Evolutionary conservation across 768 basidiomycete genomes (phyloP).

Genomic region (Neoboletus brunneissimus): DNA sequence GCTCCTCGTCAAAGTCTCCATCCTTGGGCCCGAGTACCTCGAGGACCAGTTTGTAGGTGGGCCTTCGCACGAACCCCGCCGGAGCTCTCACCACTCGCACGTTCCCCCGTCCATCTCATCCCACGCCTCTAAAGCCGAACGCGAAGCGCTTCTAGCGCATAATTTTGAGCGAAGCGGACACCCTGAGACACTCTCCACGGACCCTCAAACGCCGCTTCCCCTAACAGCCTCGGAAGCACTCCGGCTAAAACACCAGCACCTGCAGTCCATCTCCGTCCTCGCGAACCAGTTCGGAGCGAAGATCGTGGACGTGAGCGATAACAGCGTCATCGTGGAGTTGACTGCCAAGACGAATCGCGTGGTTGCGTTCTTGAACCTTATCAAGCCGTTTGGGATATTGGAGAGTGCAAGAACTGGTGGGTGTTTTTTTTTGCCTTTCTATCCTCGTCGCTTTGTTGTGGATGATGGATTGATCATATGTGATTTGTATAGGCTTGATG

Average conservation of each 20-base stretch:
- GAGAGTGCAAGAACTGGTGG: slow-evolving; percentile 93
- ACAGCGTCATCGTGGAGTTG: slow-evolving; percentile 93
- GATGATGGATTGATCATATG: neutral
- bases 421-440: slow-evolving; percentile 29
- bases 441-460: neutral
- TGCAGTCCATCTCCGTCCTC: slow-evolving; percentile 83
- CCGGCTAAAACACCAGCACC: slow-evolving; percentile 82
- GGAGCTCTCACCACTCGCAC: slow-evolving; percentile 21
- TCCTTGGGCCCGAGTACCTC: slow-evolving; percentile 94
- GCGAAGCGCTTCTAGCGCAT: slow-evolving; percentile 70
- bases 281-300: slow-evolving; percentile 87
- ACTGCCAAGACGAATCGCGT: slow-evolving; percentile 90
- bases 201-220: slow-evolving; percentile 35
- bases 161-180: slow-evolving; percentile 68
- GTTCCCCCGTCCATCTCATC: slow-evolving; percentile 9
- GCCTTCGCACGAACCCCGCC: slow-evolving; percentile 76
- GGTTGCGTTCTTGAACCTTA: slow-evolving; percentile 85
- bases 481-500: slow-evolving; percentile 70
- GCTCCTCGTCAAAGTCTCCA: slow-evolving; percentile 93
- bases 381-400: slow-evolving; percentile 93
- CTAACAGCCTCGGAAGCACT: slow-evolving; percentile 84
- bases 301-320: slow-evolving; percentile 92
- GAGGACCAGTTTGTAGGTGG: slow-evolving; percentile 87
- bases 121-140: slow-evolving; percentile 54
- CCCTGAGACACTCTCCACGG: slow-evolving; percentile 25